Base-by-base conservation (phyloP, 192 early-diverging fungal species). In the Phlyctochytrium arcticum region DNA sequence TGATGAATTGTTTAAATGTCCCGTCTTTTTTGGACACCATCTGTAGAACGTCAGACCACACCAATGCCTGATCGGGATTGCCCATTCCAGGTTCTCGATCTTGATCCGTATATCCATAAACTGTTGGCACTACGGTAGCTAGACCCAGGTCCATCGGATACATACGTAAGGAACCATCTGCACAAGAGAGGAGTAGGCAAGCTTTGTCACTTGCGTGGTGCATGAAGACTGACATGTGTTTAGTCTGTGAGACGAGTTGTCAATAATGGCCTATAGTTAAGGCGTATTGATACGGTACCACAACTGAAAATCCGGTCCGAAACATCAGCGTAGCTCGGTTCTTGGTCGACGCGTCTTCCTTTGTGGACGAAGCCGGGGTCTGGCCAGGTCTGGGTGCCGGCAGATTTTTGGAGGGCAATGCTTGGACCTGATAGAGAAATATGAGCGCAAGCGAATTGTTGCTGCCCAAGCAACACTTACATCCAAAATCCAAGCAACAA, bases 401-500 rank as follows among this genome's bases (percentile, higher is more conserved):
- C 33, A 63, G 36, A 0, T 46, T 51, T 32, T 0, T 55, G 8
- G 64, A 57, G 23, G 64, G 42, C 64, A 65, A 30, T 19, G 54
- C 30, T 32, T 65, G 64, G 5, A 47, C 46, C 64, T 65, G n/a
- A n/a, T n/a, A n/a, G n/a, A n/a, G n/a, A 54, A 2, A 35, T 15
- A 31, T 17, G 21, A 57, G 29, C 29, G 29, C 6, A 4, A 54
- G 55, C 21, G n/a, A n/a, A n/a, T 17, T 36, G 15, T 17, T 33
- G 42, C 31, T 17, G 12, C 50, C 30, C 17, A 15, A 5, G 54
- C 8, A 19, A 34, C 8, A 54, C 35, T 36, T 47, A 69, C 67
- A 65, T 69, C 67, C 24, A 69, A 39, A 46, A 8, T 35, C 67
- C 67, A 69, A 53, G 67, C 47, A 7, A 69, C 59, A 54, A 69